Base-by-base conservation (phyloP, 306 rosid genomes). In the Ormosia emarginata region DNA sequence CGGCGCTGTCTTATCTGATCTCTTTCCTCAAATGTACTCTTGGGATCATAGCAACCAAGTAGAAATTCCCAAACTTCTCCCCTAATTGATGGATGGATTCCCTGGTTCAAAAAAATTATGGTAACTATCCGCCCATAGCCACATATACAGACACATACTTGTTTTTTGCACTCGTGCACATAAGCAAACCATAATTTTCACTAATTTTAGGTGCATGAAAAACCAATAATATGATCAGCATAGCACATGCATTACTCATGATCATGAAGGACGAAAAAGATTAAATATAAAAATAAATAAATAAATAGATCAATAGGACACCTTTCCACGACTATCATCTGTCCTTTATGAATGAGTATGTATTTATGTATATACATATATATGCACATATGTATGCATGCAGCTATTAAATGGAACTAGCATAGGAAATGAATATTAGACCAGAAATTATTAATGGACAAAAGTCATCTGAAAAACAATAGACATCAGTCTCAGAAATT, bases 61-160 rank as follows among this genome's bases (percentile, higher is more conserved):
- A 96, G 88, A 88, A 96, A 96, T 63, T 96, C 98, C 99, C 99
- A 96, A 55, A 96, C 99, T 90, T 96, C 99, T 84, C 98, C 98
- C 88, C 92, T 92, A 41, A 96, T 93, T 67, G 94, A 84, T 85
- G 99, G 99, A 89, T 96, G 99, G 79, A 96, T 81, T 67, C 99
- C 99, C 99, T 96, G 85, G 70, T 74, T 87, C 50, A 47, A 72
- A 6, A 56, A 71, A 63, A 49, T 49, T 7, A 71, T 41, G 77
- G 78, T 68, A 82, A 47, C 32, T 57, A 61, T 49, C 63, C 70
- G 52, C 5, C 33, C 17, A 32, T 10, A 67, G 47, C 11, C 40
- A 32, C 64, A 64, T 43, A 62, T 32, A 62, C 46, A 53, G 43
- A 71, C 10, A 78, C 50, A 30, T 13, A 69, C 17, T 36, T 71